phyloP scores from a whole-genome alignment of 352 stramenopile genomes.

The Phytophthora ohioensis region DNA sequence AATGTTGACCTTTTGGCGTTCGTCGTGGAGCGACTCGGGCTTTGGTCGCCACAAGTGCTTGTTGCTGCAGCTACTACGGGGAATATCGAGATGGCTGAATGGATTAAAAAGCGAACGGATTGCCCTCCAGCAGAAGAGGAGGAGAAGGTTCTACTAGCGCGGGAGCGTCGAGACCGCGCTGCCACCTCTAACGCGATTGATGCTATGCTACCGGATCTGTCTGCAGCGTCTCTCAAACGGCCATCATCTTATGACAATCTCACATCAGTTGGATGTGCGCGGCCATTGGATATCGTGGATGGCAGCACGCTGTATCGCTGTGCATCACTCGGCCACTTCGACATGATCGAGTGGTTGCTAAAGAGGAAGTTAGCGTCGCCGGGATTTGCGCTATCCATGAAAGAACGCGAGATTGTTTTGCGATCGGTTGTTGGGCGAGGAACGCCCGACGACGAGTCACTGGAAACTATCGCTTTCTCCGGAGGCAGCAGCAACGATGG shows the following conservation, averaged over 20 bases:
- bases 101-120: conserved; percentile 33
- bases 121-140: neutral
- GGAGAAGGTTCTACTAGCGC: conserved; percentile 10
- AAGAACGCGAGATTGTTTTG: conserved; percentile 38
- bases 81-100: conserved; percentile 44
- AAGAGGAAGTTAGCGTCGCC: conserved; percentile 20
- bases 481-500: neutral
- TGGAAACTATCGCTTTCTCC: conserved; percentile 16
- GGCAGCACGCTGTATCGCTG: conserved; percentile 37
- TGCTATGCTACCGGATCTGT: conserved; percentile 7
- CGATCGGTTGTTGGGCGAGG: conserved; percentile 35
- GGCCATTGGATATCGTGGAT: conserved; percentile 35
- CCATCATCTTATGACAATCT: conserved; percentile 33
- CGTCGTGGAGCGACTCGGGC: conserved; percentile 35
- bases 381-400: conserved; percentile 32
- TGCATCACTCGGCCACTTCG: conserved; percentile 26
- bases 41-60: conserved; percentile 47
- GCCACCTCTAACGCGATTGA: conserved; percentile 34
- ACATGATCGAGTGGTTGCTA: conserved; percentile 48
- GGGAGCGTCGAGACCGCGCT: conserved; percentile 27
- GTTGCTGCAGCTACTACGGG: conserved; percentile 33
- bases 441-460: conserved; percentile 16
- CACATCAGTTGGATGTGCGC: conserved; percentile 8
- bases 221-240: conserved; percentile 23
- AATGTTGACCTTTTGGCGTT: conserved; percentile 37